A percentile compares a stretch with the other conserved stretches of the same genome.
These are phyloP conservation scores for Fusarium palustre DNA, from an alignment of 2,329 filamentous ascomycete species.

Conservation along the genomic window DNA sequence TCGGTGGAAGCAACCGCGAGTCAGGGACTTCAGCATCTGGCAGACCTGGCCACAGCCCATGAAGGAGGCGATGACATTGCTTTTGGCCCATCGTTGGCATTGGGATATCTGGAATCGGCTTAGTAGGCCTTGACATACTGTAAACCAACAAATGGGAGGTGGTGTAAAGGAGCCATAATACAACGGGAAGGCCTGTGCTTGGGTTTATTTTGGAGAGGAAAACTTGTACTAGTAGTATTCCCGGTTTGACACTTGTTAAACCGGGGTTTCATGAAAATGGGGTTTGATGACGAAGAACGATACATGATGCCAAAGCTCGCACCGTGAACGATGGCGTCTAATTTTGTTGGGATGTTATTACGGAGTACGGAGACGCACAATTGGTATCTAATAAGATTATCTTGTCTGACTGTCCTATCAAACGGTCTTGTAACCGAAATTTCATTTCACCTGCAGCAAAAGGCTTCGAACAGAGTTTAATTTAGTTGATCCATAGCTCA, in stretches of 20 bases:
- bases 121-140: constrained; percentile 18
- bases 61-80: constrained; percentile 51
- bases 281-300: constrained; percentile 18
- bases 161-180: not conserved
- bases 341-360: constrained; percentile 21
- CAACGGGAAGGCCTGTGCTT: not conserved
- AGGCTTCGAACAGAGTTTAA: not conserved
- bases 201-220: not conserved
- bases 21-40: constrained; percentile 70
- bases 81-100: constrained; percentile 51
- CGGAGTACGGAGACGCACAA: not conserved
- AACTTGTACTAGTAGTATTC: constrained; percentile 35
- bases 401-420: constrained; percentile 1
- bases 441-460: not conserved
- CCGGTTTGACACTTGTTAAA: constrained; percentile 15
- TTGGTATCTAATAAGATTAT: constrained; percentile 2
- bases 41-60: constrained; percentile 65
- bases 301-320: not conserved
- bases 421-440: not conserved
- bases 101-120: constrained; percentile 53
- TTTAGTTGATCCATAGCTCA: not conserved
- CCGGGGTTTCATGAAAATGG: constrained; percentile 13
- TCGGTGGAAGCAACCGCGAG: constrained; percentile 58
- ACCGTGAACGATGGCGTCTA: constrained; percentile 26
- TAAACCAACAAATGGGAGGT: not conserved